A percentile compares a stretch with the other conserved stretches of the same genome.
phyloP scores from a whole-genome alignment of 2,329 filamentous ascomycete species.

The Raffaelea albimanens region DNA sequence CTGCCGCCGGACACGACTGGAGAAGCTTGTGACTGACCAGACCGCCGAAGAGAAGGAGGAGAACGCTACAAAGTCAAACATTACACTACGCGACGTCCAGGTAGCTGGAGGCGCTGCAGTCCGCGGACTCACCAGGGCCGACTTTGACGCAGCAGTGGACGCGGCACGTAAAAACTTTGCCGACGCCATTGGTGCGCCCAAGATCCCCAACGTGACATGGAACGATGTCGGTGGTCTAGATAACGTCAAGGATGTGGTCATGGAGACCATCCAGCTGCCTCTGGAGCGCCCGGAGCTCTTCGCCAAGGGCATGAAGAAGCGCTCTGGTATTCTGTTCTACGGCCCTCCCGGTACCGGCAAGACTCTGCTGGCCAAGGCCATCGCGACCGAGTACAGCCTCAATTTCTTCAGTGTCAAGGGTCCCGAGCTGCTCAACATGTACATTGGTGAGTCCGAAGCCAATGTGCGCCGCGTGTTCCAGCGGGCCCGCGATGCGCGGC shows the following conservation, averaged over 20 bases:
- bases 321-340: conserved; percentile 86
- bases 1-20: conserved; percentile 65
- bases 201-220: conserved; percentile 96
- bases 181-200: conserved; percentile 91
- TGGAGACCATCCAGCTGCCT: conserved; percentile 91
- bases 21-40: conserved; percentile 49
- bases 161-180: conserved; percentile 96
- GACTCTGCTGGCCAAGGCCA: conserved; percentile 85
- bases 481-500: conserved; percentile 72
- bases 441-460: conserved; percentile 88
- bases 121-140: conserved; percentile 66
- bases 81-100: conserved; percentile 75
- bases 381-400: conserved; percentile 85
- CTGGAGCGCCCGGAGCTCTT: conserved; percentile 88
- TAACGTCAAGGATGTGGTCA: conserved; percentile 93
- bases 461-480: conserved; percentile 88
- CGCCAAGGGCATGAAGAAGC: conserved; percentile 96
- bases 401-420: conserved; percentile 95
- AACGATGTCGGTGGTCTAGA: conserved; percentile 88
- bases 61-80: conserved; percentile 10
- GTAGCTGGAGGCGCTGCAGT: conserved; percentile 75
- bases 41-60: conserved; percentile 20
- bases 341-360: conserved; percentile 87
- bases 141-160: conserved; percentile 90
- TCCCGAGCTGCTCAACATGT: conserved; percentile 89